These are phyloP conservation scores for Lycium ferocissimum DNA, from an alignment of 257 asterid species.

Conservation along the genomic window DNA sequence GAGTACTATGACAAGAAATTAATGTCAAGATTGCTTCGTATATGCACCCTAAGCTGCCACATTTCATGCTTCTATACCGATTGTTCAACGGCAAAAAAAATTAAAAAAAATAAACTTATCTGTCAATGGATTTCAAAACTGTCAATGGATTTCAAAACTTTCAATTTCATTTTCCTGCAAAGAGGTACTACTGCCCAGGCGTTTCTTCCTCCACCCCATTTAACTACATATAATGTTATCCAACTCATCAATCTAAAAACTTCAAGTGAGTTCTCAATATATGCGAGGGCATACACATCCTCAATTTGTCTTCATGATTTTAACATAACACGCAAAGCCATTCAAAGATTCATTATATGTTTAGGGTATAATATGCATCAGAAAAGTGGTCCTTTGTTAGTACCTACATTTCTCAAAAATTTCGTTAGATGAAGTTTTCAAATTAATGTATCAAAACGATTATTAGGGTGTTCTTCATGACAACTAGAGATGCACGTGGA, in stretches of 20 bases:
- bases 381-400: constrained; percentile 9
- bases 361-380: constrained; percentile 1
- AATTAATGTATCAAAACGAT: constrained; percentile 12
- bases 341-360: neutral
- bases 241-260: neutral
- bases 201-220: constrained; percentile 26
- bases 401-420: constrained; percentile 11
- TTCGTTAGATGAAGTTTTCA: neutral
- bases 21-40: constrained; percentile 22
- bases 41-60: constrained; percentile 66
- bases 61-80: constrained; percentile 51
- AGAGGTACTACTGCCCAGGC: neutral
- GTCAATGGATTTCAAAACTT: neutral
- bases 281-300: constrained; percentile 16
- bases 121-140: neutral
- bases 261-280: neutral
- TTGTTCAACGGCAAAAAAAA: constrained; percentile 15
- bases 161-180: neutral
- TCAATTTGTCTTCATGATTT: constrained; percentile 17
- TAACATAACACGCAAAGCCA: neutral
- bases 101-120: neutral
- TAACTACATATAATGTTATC: constrained; percentile 13
- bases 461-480: neutral
- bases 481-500: constrained; percentile 29
- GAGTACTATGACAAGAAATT: neutral